Base-by-base conservation (phyloP, 202 grass and related monocot species). In the Hordeum pubiflorum region DNA sequence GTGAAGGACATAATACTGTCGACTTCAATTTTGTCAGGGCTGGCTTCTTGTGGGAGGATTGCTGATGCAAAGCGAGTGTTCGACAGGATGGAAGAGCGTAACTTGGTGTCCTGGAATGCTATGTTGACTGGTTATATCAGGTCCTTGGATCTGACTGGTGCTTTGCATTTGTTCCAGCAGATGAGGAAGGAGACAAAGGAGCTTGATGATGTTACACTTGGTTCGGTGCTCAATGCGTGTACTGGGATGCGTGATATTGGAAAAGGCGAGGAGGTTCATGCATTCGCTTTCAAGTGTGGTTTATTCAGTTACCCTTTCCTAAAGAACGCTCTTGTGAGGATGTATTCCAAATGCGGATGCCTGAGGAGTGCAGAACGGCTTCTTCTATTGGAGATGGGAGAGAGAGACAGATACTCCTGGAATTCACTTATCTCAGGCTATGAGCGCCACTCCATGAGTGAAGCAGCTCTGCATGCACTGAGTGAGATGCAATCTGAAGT, bases 381-480 rank as follows among this genome's bases (percentile, higher is more conserved):
- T 81, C 67, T 86, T 77, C 76, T 95, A 11, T 81, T 85, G 10
- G 84, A 82, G 67, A 88, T 85, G 81, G 80, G 69, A 58, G 67
- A 90, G 54, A 86, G 88, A 72, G 96, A 95, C 78, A 83, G 37
- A 46, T 69, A 79, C 75, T 85, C 96, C 26, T 99, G 96, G 92
- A 99, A 93, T 62, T 99, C 88, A 40, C 68, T 99, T 58, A 91
- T 99, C 40, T 89, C 90, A 26, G 96, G 96, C 24, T 99, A 89
- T n/a, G 90, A 88, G 60, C 84, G 90, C 9, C 85, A 95, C 79
- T 88, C 46, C 59, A 90, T 89, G 86, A 89, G 90, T 41, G 92
- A 99, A 82, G 85, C 77, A 80, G 92, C 96, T 76, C 71, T 99
- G 64, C 7, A 39, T 91, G 88, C 87, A 75, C 78, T 99, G 48